Base-by-base conservation (phyloP, 768 basidiomycete genomes). In the Cystofilobasidium macerans region DNA sequence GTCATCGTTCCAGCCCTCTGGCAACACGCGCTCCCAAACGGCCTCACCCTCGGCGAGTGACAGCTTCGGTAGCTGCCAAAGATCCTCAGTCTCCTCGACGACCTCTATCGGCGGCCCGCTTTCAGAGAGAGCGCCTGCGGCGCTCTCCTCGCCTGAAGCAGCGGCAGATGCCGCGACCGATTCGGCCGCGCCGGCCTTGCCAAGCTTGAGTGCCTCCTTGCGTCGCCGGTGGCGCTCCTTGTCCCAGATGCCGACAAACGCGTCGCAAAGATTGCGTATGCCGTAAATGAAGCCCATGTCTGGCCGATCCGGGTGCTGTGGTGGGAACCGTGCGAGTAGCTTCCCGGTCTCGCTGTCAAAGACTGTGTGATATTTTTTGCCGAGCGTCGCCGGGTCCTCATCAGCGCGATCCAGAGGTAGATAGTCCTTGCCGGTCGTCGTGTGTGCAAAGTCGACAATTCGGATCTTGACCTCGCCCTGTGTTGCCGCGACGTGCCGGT, bases 371-470 rank as follows among this genome's bases (percentile, higher is more conserved):
- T 91, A 94, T 9, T 87, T 89, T 73, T 85, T 86, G 70, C 82
- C 83, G 67, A 76, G 76, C 64, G 79, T 79, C 54, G 80, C 78
- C 70, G 61, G 53, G 61, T 69, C 70, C 28, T 70, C 35, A 75
- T 71, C 47, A 71, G 67, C 40, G 76, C 77, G 65, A 78, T 79
- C 40, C 73, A 82, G 81, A 14, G 85, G 81, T 48, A 88, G 76
- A 83, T 89, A 98, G 76, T 99, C 95, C 28, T 81, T 81, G 16
- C 95, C 95, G 1, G 93, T 97, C 12, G 92, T 97, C 60, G 95
- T 97, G 74, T 97, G 94, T 16, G 94, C 95, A 77, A 99, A 99
- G 77, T 99, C 95, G 63, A 99, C 95, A 60, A 99, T 85, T 40
- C 93, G 89, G 69, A 99, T 88, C 73, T 89, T 90, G 67, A 98